Base-by-base conservation (phyloP, 192 early-diverging fungal species). In the Pilaira anomala region DNA sequence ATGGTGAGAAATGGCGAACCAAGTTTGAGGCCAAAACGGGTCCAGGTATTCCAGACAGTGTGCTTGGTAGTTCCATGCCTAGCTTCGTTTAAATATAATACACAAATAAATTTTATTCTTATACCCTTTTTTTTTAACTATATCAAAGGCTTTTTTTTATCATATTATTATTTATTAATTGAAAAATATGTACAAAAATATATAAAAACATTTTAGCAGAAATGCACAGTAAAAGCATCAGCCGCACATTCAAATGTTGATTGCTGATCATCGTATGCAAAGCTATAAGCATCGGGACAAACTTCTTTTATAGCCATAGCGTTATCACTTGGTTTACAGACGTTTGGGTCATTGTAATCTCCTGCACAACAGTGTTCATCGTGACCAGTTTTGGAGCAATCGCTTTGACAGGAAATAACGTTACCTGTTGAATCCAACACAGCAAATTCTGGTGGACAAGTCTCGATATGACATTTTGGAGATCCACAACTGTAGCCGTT, bases 211-310 rank as follows among this genome's bases (percentile, higher is more conserved):
- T 14, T 9, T 36, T 53, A 63, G 6, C 67, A 68, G 26, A 68
- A 54, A 18, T 29, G 22, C 11, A 68, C 67, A 48, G 51, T 48
- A 50, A 60, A 68, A 14, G 30, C 33, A 13, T 25, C 6, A 8
- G 60, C 21, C 14, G 19, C 1, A 40, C 67, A 68, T 11, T 50
- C 12, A 40, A 48, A 68, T 14, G 67, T 68, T 4, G 67, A 68
- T 13, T 33, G 46, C 67, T 76, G 63, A 57, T 72, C 70, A 62
- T 72, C 70, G 46, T 72, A 72, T 25, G 70, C 70, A 28, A 30
- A 72, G 29, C 64, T 66, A 50, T 72, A 72, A n/a, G 56, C 57
- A 61, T 65, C 57, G 2, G 70, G 70, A 16, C 59, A 62, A 8
- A 40, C 46, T 11, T n/a, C 19, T 29, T 72, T 72, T 0, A 72